These are phyloP conservation scores for Allium fistulosum DNA, from an alignment of 106 monocot genomes.

Conservation along the genomic window DNA sequence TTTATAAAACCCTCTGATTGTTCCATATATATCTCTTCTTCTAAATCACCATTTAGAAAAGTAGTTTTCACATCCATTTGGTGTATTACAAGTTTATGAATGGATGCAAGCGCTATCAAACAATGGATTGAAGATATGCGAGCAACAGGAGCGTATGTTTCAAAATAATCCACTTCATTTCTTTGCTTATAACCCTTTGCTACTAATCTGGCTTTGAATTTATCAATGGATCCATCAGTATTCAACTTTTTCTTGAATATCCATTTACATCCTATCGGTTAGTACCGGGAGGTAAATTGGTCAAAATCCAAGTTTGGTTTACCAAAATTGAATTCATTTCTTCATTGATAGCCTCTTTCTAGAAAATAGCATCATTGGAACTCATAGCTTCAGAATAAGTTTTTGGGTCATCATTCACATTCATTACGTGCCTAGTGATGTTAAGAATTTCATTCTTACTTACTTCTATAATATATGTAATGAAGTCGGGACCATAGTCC, in stretches of 20 bases:
- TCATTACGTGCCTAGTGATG: no score
- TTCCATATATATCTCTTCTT: not conserved
- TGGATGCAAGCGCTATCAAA: not conserved
- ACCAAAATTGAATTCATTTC: not conserved
- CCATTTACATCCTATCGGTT: not conserved
- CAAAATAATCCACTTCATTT: not conserved
- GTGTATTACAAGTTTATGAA: not conserved
- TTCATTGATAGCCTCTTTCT: not conserved
- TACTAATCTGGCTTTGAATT: not conserved
- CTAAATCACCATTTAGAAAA: not conserved
- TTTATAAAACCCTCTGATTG: not conserved
- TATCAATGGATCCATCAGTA: constrained; percentile 1
- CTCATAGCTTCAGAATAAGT: no score
- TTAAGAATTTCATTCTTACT: no score
- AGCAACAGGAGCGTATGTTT: not conserved
- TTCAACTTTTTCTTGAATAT: no score
- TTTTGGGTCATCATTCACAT: no score
- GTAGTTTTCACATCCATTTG: constrained; percentile 3
- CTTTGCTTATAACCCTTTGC: not conserved
- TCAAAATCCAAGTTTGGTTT: not conserved
- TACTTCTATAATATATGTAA: no score
- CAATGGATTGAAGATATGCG: not conserved
- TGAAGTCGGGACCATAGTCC: no score
- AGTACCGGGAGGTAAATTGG: not conserved
- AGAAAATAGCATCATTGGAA: no score